A percentile compares a stretch with the other conserved stretches of the same genome.
Evolutionary conservation across 371 early-diverging fungal species (phyloP).

Genomic region (Dichotomocladium elegans): DNA sequence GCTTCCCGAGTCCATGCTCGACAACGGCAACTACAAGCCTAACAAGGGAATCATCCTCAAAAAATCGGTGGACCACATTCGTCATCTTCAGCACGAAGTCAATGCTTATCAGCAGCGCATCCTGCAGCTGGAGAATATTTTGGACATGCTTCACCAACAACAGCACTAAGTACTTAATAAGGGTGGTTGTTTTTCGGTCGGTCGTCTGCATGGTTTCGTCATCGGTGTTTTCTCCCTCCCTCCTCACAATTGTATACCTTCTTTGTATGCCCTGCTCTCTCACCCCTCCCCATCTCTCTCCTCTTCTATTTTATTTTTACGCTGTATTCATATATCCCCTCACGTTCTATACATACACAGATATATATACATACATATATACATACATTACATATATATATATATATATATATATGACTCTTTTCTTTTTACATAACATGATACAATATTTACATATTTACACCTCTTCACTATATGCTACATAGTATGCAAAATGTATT

Average conservation of each 20-base stretch:
- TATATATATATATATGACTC: not conserved
- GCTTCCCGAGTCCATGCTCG: constrained; percentile 70
- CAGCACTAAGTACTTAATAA: not conserved
- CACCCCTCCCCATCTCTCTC: too few species aligned
- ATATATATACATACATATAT: not conserved
- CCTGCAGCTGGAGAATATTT: constrained; percentile 61
- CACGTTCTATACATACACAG: not conserved
- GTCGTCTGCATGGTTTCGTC: not conserved
- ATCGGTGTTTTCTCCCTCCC: not conserved
- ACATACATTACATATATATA: not conserved
- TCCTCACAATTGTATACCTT: not conserved
- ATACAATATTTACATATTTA: too few species aligned
- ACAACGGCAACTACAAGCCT: constrained; percentile 71
- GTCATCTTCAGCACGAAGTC: constrained; percentile 62
- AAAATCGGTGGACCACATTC: constrained; percentile 88
- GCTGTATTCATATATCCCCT: not conserved
- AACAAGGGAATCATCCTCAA: constrained; percentile 83
- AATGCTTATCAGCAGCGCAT: constrained; percentile 56
- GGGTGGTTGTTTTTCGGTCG: not conserved
- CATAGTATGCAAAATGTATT: too few species aligned
- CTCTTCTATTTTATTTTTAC: not conserved
- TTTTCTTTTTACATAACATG: too few species aligned
- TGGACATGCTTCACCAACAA: constrained; percentile 18
- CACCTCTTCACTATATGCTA: too few species aligned
- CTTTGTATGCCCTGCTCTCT: too few species aligned